A percentile compares a stretch with the other conserved stretches of the same genome.
phyloP scores from a whole-genome alignment of 441 rosid species.

The Raphanus hybrid region DNA sequence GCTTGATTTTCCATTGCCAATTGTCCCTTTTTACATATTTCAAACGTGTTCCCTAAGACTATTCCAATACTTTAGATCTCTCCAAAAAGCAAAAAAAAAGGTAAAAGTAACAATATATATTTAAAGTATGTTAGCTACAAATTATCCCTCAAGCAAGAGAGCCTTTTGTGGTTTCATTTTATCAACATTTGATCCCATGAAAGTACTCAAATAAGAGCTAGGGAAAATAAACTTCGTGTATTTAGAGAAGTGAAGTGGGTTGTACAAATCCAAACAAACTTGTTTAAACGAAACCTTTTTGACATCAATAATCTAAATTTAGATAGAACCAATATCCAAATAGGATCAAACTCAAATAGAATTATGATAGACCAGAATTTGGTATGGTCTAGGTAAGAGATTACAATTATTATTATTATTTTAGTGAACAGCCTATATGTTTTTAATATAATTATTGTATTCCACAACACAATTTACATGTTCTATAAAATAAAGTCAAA shows the following conservation, averaged over 20 bases:
- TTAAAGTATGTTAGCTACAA: not conserved
- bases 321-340: not conserved
- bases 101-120: not conserved
- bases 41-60: not conserved
- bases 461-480: not conserved
- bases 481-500: not conserved
- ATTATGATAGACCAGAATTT: not conserved
- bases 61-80: not conserved
- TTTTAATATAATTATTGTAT: not conserved
- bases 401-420: not conserved
- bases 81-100: not conserved
- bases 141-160: not conserved
- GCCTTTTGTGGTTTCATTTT: not conserved
- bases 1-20: not conserved
- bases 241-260: not conserved
- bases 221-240: not conserved
- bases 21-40: not conserved
- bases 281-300: not conserved
- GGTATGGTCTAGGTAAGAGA: not conserved
- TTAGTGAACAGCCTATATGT: not conserved
- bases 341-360: not conserved
- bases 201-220: not conserved
- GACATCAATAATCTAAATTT: not conserved
- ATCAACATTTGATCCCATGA: not conserved
- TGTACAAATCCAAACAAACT: not conserved